Evolutionary conservation across 805 yeast genomes (phyloP), one percentile per base, ranked within the genome.

Genomic region (Metschnikowia colocasiae): DNA sequence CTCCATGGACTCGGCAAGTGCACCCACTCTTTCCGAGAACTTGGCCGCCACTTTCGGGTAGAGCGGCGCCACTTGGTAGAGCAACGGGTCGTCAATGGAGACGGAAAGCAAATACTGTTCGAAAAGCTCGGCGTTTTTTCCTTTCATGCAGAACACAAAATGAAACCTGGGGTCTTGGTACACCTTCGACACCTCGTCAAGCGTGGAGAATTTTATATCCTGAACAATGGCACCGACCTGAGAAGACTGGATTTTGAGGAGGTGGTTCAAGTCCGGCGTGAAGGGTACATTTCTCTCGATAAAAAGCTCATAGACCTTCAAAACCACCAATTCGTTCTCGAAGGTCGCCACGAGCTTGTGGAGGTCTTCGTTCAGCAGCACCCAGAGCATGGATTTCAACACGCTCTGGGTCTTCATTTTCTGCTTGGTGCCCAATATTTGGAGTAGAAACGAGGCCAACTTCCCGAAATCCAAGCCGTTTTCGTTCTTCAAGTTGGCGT

Each of bases 311-410:
- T 34, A 47, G 1, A 48, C 53, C 6, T 32, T 38, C 27, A 52
- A 30, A 6, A 47, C 30, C 2, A 48, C 29, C 22, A 43, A 26
- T 16, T 45, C 50, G 15, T 51, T 46, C 3, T 49, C 23, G 18
- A 58, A 50, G 6, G 49, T 42, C 15, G 32, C 16, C 6, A 50
- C 18, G 12, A 49, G 23, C 10, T 22, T 19, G 23, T 36, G 7
- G 10, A 64, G 48, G 46, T 64, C 63, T 2, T 50, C 56, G 26
- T 57, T 55, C 7, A 58, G 45, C 22, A 68, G 51, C 18, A 61
- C 46, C 70, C 70, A 67, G n/a, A 53, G 32, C 41, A 59, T 59
- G 16, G 53, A 58, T 2, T 50, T 49, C 15, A 64, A 37, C 20
- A 55, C 40, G 3, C 30, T 27, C 40, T 64, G 67, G 23, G 46